These are phyloP conservation scores for Pezicula radicicola DNA, from an alignment of 2,329 filamentous ascomycete species.

Conservation along the genomic window DNA sequence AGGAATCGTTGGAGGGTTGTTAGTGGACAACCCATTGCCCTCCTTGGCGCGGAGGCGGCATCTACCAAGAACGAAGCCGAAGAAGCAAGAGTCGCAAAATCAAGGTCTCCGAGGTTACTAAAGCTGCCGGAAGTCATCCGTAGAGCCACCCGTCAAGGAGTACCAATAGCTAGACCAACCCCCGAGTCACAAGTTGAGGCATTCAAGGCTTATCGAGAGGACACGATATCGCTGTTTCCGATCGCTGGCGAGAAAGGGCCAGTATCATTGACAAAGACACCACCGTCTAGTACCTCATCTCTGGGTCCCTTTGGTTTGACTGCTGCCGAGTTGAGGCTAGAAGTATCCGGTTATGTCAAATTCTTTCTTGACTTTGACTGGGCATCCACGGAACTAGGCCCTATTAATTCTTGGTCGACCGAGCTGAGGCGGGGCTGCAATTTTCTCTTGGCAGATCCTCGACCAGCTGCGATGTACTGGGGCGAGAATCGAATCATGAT, in stretches of 20 bases:
- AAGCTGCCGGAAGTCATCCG: no score
- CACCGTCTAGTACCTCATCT: neutral
- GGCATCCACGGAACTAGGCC: constrained; percentile 37
- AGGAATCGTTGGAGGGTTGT: constrained; percentile 19
- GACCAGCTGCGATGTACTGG: constrained; percentile 33
- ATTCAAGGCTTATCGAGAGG: constrained; percentile 6
- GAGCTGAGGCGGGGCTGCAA: constrained; percentile 35
- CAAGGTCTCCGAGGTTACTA: neutral
- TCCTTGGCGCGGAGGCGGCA: neutral
- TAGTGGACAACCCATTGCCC: constrained; percentile 6
- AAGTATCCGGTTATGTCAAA: constrained; percentile 18
- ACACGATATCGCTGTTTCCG: neutral
- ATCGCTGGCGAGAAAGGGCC: constrained; percentile 1
- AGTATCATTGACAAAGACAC: neutral
- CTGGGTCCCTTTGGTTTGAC: constrained; percentile 21
- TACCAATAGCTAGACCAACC: constrained; percentile 5
- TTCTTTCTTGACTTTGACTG: constrained; percentile 37
- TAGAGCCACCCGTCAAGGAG: neutral
- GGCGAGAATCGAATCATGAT: constrained; percentile 28
- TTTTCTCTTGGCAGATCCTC: constrained; percentile 32
- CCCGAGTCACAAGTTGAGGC: constrained; percentile 9
- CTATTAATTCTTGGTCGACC: constrained; percentile 34
- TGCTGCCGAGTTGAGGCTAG: constrained; percentile 2
- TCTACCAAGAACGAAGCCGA: neutral
- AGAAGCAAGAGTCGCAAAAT: constrained; percentile 1